Evolutionary conservation across 2,329 filamentous ascomycete species (phyloP), one percentile per base, ranked within the genome.

Genomic region (Aspergillus japonicus): DNA sequence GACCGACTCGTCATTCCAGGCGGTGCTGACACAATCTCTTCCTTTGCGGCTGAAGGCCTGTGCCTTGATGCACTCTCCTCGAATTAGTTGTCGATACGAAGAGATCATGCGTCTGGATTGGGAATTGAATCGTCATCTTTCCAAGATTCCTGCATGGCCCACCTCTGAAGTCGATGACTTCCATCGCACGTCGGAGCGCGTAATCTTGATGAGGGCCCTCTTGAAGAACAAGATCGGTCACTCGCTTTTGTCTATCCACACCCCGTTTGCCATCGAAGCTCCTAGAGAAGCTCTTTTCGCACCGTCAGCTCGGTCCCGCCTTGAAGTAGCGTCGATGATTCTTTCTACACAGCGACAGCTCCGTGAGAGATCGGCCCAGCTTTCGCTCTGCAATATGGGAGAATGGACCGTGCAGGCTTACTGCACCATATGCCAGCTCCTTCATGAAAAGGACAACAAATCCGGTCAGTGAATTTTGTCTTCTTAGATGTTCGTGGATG

Each of bases 31-130:
- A 19, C 68, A 66, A 33, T 76, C 73, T 10, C 69, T 76, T 11
- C 58, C 70, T 2, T 57, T 73, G 31, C 69, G 74, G 4, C 62
- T 76, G 7, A 75, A 69, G 48, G 70, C 67, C 5, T 75, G 73
- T 49, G 59, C 62, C 2, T 50, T 77, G 39, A 76, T 76, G 73
- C 73, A 77, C 59, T 73, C 71, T 1, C 74, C 74, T 1, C 68
- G 67, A 3, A 71, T 77, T 23, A 73, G 62, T 23, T 76, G 74
- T 56, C 69, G 69, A n/a, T 76, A 78, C 35, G 71, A 76, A n/a
- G 75, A 78, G 31, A 74, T 78, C 14, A 66, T 72, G 5, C 69
- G 69, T 6, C 59, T 78, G n/a, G 77, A 79, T 50, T 74, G 71
- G 62, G 75, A 78, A 33, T 61, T 79, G 5, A 72, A 63, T 33